Evolutionary conservation across 768 basidiomycete genomes (phyloP).

Genomic region (Naganishia vishniacii): DNA sequence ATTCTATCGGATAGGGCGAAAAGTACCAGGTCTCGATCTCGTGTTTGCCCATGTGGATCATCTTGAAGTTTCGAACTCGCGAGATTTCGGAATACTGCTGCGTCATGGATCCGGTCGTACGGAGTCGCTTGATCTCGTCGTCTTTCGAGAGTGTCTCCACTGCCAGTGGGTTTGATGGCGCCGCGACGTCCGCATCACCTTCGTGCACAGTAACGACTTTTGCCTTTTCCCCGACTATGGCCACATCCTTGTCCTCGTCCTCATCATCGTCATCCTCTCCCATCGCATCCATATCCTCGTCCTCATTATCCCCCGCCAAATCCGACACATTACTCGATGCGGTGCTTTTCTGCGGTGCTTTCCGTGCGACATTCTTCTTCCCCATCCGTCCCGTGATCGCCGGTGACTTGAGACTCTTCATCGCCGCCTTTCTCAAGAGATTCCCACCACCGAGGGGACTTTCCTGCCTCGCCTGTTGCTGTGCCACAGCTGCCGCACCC

Average conservation of each 20-base stretch:
- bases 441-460: conserved; percentile 8
- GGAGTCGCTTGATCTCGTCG: conserved; percentile 96
- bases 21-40: conserved; percentile 99
- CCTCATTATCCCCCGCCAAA: conserved; percentile 6
- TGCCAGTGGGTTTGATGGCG: conserved; percentile 54
- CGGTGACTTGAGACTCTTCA: conserved; percentile 24
- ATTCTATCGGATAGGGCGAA: conserved; percentile 97
- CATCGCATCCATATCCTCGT: conserved; percentile 56
- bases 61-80: conserved; percentile 95
- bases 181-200: conserved; percentile 48
- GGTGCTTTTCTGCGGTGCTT: conserved; percentile 11
- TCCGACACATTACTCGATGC: conserved; percentile 4
- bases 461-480: conserved; percentile 14
- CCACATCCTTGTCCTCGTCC: conserved; percentile 48
- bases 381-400: conserved; percentile 28
- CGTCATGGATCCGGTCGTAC: conserved; percentile 97
- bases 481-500: conserved; percentile 26
- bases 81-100: conserved; percentile 97
- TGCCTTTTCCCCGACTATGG: conserved; percentile 57
- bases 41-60: conserved; percentile 89
- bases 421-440: conserved; percentile 20
- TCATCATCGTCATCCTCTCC: conserved; percentile 52
- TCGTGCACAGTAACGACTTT: conserved; percentile 55
- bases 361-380: conserved; percentile 27
- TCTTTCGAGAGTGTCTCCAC: conserved; percentile 74